Conservation (phyloP, 2,329 filamentous ascomycete genomes). For the Chaetomium sp. region DNA sequence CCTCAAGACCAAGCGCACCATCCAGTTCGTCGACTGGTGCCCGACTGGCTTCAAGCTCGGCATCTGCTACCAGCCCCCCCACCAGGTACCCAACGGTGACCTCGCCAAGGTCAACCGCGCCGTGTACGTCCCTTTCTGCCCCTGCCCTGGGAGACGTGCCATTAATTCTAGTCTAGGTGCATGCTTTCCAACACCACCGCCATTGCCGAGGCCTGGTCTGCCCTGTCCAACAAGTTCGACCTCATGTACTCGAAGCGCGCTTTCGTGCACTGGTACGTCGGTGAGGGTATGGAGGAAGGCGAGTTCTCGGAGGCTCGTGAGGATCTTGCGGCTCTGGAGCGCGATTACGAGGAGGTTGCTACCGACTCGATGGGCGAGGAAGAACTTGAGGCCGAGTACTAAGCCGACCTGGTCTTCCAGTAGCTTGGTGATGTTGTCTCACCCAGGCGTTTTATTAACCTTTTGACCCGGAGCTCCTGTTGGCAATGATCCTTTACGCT, state of each 20-base stretch:
- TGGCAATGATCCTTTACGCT: constrained; percentile 31
- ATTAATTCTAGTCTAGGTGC: constrained; percentile 61
- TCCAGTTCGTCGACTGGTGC: constrained; percentile 99
- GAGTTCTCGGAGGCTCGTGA: constrained; percentile 99
- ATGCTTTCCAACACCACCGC: constrained; percentile 99
- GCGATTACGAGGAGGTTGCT: constrained; percentile 98
- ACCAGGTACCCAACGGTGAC: constrained; percentile 95
- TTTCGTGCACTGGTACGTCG: constrained; percentile 99
- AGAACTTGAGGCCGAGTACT: constrained; percentile 91
- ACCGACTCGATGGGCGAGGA: constrained; percentile 90
- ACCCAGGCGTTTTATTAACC: constrained; percentile 21
- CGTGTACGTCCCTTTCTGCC: constrained; percentile 67
- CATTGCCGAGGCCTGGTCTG: constrained; percentile 97
- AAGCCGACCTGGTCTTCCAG: constrained; percentile 42
- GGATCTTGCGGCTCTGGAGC: constrained; percentile 95
- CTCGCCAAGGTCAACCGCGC: constrained; percentile 97
- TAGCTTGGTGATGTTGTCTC: constrained; percentile 11
- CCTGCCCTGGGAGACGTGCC: constrained; percentile 10
- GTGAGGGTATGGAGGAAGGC: constrained; percentile 99
- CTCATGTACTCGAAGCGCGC: constrained; percentile 99
- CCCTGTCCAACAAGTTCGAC: constrained; percentile 96
- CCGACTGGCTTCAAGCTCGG: constrained; percentile 99
- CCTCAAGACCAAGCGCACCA: constrained; percentile 98
- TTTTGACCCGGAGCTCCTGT: constrained; percentile 24
- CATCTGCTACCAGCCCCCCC: constrained; percentile 98